These are phyloP conservation scores for Gypsophila paniculata DNA, from an alignment of 179 eudicot genomes.

Conservation along the genomic window DNA sequence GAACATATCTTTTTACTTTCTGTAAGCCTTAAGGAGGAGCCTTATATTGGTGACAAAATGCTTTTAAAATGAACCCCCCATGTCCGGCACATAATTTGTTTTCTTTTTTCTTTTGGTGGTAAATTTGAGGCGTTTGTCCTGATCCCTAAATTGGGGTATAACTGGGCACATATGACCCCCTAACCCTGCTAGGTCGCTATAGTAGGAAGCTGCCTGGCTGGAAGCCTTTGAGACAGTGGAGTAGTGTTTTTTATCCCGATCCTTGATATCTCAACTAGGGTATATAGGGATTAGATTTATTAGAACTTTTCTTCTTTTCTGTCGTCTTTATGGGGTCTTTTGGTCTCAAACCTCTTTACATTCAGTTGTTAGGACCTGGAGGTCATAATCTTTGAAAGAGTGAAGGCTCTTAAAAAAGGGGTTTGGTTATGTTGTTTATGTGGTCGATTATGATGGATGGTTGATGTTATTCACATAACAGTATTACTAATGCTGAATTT, in stretches of 20 bases:
- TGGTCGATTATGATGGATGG: not conserved
- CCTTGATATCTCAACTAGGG: not conserved
- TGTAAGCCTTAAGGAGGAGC: not conserved
- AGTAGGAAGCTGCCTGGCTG: too few species aligned
- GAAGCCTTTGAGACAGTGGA: too few species aligned
- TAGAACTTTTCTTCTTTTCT: not conserved
- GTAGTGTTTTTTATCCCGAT: too few species aligned
- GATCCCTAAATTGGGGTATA: not conserved
- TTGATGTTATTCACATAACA: constrained; percentile 6
- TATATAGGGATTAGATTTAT: not conserved
- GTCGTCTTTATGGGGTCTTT: too few species aligned
- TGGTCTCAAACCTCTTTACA: too few species aligned
- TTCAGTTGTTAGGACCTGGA: too few species aligned
- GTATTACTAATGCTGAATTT: not conserved
- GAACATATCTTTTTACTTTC: not conserved
- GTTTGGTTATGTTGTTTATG: not conserved
- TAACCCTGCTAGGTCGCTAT: too few species aligned
- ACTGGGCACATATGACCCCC: too few species aligned
- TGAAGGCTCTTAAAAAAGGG: not conserved
- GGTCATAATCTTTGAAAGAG: not conserved
- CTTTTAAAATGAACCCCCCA: not conserved
- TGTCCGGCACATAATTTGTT: not conserved
- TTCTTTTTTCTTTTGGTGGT: not conserved
- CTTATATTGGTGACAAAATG: not conserved
- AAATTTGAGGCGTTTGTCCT: not conserved